A percentile compares a stretch with the other conserved stretches of the same genome.
These are phyloP conservation scores for Trichomonascus vanleenenianus DNA, from an alignment of 805 yeast species.

Conservation along the genomic window DNA sequence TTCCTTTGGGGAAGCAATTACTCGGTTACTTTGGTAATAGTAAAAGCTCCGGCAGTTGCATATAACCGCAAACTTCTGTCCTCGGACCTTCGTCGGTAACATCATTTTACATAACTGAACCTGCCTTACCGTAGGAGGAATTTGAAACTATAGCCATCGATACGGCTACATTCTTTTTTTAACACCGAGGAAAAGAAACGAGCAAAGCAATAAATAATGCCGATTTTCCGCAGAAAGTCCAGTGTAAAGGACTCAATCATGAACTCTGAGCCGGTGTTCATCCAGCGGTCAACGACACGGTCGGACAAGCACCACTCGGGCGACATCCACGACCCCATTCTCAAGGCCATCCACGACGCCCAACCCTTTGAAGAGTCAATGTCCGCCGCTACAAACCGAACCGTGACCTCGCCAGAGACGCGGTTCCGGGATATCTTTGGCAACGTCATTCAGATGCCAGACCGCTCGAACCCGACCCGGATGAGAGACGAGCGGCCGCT, in stretches of 20 bases:
- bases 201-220: constrained; percentile 1
- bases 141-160: no score
- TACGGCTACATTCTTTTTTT: no score
- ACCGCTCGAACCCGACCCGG: constrained; percentile 88
- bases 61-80: no score
- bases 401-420: constrained; percentile 40
- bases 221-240: not conserved
- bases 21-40: no score
- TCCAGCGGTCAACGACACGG: constrained; percentile 1
- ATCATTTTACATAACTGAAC: no score
- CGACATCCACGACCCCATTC: constrained; percentile 78
- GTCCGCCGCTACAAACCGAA: constrained; percentile 24
- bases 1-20: no score
- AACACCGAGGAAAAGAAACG: not conserved
- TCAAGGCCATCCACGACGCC: constrained; percentile 87
- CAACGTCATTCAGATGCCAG: constrained; percentile 65
- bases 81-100: no score
- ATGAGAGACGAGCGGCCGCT: constrained; percentile 92
- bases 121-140: no score
- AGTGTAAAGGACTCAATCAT: not conserved
- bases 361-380: constrained; percentile 81
- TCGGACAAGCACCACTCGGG: constrained; percentile 2
- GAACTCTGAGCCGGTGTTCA: constrained; percentile 1
- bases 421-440: constrained; percentile 82
- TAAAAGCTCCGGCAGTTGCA: no score